Evolutionary conservation across 257 asterid species (phyloP).

Genomic region (Primulina eburnea): DNA sequence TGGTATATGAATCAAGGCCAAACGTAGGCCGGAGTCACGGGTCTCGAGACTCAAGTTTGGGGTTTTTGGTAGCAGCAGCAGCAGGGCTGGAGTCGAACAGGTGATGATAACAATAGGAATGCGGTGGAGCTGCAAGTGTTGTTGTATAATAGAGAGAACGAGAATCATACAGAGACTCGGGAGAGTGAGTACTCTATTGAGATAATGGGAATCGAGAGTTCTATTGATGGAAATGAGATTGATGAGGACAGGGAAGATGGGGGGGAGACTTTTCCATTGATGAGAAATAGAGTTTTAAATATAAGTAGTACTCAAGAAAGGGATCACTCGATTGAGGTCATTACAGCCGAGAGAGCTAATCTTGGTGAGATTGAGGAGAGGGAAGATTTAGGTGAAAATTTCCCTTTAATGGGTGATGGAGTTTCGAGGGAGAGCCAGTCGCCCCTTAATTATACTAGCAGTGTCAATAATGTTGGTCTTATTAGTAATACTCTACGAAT

Average conservation of each 20-base stretch:
- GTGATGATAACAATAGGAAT: constrained; percentile 26
- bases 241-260: constrained; percentile 54
- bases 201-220: constrained; percentile 29
- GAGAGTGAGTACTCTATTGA: constrained; percentile 20
- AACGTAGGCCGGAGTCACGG: constrained; percentile 39
- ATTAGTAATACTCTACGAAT: constrained; percentile 24
- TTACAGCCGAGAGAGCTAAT: constrained; percentile 25
- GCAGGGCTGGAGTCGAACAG: constrained; percentile 34
- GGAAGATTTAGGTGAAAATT: constrained; percentile 55
- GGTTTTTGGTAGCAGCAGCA: constrained; percentile 51
- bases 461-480: background rate
- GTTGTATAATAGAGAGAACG: constrained; percentile 28
- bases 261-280: constrained; percentile 65
- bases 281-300: constrained; percentile 37
- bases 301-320: constrained; percentile 29
- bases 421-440: constrained; percentile 30
- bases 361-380: constrained; percentile 48
- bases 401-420: constrained; percentile 59
- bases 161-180: constrained; percentile 18
- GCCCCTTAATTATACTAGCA: background rate
- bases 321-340: constrained; percentile 28
- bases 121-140: constrained; percentile 53
- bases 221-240: constrained; percentile 30
- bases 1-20: constrained; percentile 89
- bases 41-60: constrained; percentile 43